Evolutionary conservation across 2,329 filamentous ascomycete genomes (phyloP).

Genomic region (Diplodia scrobiculata): DNA sequence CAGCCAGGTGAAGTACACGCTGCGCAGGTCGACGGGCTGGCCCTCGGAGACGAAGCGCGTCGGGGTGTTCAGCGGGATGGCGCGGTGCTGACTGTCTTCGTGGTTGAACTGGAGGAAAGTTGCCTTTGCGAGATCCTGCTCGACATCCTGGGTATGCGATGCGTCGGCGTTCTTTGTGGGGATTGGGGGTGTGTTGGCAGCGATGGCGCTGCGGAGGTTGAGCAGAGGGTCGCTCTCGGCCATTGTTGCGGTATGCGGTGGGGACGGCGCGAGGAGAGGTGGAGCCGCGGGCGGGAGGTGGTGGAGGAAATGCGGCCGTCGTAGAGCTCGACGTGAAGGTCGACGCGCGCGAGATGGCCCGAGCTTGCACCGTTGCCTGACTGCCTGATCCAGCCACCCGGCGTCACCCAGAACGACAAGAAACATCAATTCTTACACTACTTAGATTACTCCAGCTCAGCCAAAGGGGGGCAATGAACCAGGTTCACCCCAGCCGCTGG

Average conservation of each 20-base stretch:
- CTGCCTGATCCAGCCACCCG: not conserved
- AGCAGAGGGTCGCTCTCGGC: constrained; percentile 72
- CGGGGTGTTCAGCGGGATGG: constrained; percentile 68
- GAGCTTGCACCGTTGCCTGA: constrained; percentile 22
- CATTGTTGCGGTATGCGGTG: constrained; percentile 49
- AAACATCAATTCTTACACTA: too few species aligned
- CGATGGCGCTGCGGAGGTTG: constrained; percentile 81
- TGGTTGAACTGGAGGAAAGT: constrained; percentile 66
- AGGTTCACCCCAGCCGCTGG: too few species aligned
- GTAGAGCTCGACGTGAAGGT: constrained; percentile 21
- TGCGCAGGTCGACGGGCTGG: constrained; percentile 78
- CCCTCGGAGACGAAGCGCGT: constrained; percentile 81
- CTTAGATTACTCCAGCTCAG: too few species aligned
- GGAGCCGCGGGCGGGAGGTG: not conserved
- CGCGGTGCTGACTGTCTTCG: constrained; percentile 56
- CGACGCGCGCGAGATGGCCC: constrained; percentile 15
- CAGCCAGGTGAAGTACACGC: constrained; percentile 93
- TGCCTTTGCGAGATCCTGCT: constrained; percentile 61
- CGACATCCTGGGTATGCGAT: constrained; percentile 61
- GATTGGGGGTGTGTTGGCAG: constrained; percentile 67
- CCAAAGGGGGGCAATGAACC: too few species aligned
- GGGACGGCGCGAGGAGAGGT: constrained; percentile 9
- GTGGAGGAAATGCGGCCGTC: not conserved
- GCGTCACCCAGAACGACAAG: not conserved
- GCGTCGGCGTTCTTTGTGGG: constrained; percentile 72